These are phyloP conservation scores for Teunomyces stri DNA, from an alignment of 805 yeast species.

Conservation along the genomic window DNA sequence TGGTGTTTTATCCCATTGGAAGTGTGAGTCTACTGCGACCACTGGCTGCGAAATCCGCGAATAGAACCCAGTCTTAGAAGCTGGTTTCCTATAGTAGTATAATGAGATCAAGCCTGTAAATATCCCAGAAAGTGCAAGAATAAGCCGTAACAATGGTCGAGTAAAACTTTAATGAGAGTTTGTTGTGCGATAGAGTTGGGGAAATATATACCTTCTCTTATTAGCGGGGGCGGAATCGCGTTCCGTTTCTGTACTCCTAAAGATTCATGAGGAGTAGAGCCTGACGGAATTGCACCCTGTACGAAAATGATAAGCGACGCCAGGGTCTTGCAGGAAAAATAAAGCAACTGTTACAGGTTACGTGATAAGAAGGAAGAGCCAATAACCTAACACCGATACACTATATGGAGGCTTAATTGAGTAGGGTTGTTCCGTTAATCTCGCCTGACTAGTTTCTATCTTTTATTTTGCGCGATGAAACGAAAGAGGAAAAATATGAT, in stretches of 20 bases:
- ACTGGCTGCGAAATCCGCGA: neutral
- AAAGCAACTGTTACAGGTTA: too few relatives aligned
- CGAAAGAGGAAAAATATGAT: neutral
- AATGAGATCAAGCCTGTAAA: neutral
- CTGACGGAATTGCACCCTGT: neutral
- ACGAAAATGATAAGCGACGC: neutral
- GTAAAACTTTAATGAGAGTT: too few relatives aligned
- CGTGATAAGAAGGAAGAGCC: too few relatives aligned
- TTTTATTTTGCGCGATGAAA: neutral
- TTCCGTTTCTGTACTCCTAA: neutral
- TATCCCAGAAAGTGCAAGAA: neutral
- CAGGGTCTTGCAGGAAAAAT: neutral
- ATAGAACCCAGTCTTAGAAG: neutral
- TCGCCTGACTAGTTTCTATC: too few relatives aligned
- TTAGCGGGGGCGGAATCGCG: slow-evolving; percentile 2
- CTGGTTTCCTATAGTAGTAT: neutral
- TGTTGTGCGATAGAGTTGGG: neutral
- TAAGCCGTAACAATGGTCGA: neutral
- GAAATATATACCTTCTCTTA: neutral
- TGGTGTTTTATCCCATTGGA: slow-evolving; percentile 24
- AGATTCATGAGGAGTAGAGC: neutral
- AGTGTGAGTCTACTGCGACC: slow-evolving; percentile 18
- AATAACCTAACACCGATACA: too few relatives aligned
- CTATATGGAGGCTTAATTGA: too few relatives aligned
- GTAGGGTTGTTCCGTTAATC: too few relatives aligned